Conservation (phyloP, 163 green algal species). For the Chlamydomonas reinhardtii region DNA sequence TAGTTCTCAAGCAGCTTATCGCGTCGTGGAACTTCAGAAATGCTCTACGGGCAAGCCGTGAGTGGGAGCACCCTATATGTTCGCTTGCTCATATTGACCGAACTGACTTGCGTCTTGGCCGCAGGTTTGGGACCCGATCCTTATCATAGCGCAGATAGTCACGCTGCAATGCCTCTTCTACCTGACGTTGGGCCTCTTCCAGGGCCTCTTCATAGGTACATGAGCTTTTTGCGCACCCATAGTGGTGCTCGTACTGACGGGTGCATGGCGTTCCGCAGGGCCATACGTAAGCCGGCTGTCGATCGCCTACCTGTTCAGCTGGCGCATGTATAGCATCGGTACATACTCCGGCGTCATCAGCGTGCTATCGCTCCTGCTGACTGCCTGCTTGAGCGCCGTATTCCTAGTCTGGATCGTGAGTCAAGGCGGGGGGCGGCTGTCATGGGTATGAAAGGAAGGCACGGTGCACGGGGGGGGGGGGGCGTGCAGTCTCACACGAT, state of each 20-base stretch:
- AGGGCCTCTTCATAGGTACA: constrained; percentile 77
- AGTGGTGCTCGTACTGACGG: background rate
- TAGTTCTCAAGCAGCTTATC: too few relatives aligned
- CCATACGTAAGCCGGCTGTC: constrained; percentile 69
- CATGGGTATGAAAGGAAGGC: too few relatives aligned
- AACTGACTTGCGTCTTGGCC: too few relatives aligned
- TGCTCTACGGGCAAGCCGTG: constrained; percentile 51
- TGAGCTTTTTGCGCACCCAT: background rate
- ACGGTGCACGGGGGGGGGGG: too few relatives aligned
- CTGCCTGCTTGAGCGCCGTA: constrained; percentile 59
- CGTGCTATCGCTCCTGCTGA: constrained; percentile 63
- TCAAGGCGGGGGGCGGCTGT: background rate
- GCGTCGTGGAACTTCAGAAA: too few relatives aligned
- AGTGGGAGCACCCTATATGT: background rate
- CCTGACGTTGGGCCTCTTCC: constrained; percentile 79
- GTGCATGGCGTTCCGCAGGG: constrained; percentile 54
- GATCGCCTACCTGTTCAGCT: constrained; percentile 79
- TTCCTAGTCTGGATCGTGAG: constrained; percentile 73
- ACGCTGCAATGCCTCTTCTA: constrained; percentile 92
- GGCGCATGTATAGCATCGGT: constrained; percentile 60
- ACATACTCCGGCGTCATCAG: constrained; percentile 73
- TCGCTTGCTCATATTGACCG: background rate
- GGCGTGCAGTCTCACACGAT: too few relatives aligned
- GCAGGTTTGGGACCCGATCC: constrained; percentile 86
- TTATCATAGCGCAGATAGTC: constrained; percentile 92